These are phyloP conservation scores for Deuterostichococcus epilithicus DNA, from an alignment of 139 green algal species.

Conservation along the genomic window DNA sequence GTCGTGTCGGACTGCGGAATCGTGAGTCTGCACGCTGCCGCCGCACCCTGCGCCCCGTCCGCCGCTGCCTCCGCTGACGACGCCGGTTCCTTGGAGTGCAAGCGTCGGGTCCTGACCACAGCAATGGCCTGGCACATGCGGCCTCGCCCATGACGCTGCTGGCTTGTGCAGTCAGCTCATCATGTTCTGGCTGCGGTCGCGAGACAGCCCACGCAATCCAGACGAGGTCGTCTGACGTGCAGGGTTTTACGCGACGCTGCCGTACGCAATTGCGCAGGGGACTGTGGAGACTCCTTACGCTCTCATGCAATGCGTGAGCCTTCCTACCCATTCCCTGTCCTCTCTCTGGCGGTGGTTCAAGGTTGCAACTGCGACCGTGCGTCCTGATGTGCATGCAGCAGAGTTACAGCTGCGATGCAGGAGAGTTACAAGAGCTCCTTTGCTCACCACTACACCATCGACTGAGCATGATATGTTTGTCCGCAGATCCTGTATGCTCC, in stretches of 20 bases:
- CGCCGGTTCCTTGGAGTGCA: too few species aligned
- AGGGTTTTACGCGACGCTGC: conserved; percentile 30
- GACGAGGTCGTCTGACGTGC: background rate
- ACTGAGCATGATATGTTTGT: too few species aligned
- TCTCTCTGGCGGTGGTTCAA: background rate
- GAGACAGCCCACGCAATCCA: background rate
- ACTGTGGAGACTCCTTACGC: conserved; percentile 34
- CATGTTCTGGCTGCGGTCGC: background rate
- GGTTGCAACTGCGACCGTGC: background rate
- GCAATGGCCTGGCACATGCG: background rate
- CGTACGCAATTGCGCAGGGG: conserved; percentile 44
- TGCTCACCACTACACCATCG: background rate
- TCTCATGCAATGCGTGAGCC: conserved; percentile 12
- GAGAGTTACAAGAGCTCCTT: background rate
- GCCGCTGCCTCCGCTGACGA: too few species aligned
- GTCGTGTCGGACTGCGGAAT: too few species aligned
- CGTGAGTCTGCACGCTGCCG: too few species aligned
- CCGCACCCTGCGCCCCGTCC: too few species aligned
- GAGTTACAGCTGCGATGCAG: background rate
- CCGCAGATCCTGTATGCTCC: background rate
- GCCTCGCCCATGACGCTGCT: background rate
- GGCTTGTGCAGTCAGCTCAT: background rate
- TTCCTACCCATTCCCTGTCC: conserved; percentile 3
- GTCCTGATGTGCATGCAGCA: background rate
- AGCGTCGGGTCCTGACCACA: too few species aligned